phyloP scores from a whole-genome alignment of 139 green algal species.

The Haematococcus lacustris region DNA sequence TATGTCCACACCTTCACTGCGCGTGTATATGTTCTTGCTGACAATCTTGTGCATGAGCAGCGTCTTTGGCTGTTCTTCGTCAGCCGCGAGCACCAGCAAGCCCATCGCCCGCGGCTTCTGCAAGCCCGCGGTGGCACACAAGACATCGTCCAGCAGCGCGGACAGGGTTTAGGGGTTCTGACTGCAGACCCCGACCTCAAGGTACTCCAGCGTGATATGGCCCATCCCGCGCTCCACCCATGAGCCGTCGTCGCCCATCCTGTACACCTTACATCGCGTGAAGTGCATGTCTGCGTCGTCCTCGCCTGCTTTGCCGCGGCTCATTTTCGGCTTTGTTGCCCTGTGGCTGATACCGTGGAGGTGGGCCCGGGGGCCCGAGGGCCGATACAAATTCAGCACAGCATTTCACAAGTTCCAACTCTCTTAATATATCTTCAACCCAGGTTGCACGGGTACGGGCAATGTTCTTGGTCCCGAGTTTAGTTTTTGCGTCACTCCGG shows the following conservation, averaged over 20 bases:
- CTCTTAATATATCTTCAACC: too few relatives aligned
- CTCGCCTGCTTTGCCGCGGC: too few relatives aligned
- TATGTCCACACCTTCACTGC: slow-evolving; percentile 8
- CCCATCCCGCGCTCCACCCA: slow-evolving; percentile 97
- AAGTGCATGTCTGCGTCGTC: too few relatives aligned
- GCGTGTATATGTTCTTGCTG: slow-evolving; percentile 75
- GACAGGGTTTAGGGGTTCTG: neutral
- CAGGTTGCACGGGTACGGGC: too few relatives aligned
- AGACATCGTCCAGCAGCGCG: neutral
- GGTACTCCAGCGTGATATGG: slow-evolving; percentile 73
- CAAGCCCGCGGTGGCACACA: slow-evolving; percentile 2
- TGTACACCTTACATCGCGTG: slow-evolving; percentile 95
- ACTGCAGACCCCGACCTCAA: slow-evolving; percentile 58
- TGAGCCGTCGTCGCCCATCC: slow-evolving; percentile 70
- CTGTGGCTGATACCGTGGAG: too few relatives aligned
- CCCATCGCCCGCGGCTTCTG: slow-evolving; percentile 71
- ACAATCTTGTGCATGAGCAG: slow-evolving; percentile 87
- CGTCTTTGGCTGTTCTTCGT: slow-evolving; percentile 56
- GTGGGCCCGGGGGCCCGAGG: too few relatives aligned
- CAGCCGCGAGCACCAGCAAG: slow-evolving; percentile 83
- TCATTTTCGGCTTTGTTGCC: too few relatives aligned
- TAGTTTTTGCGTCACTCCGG: too few relatives aligned
- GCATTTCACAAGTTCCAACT: too few relatives aligned
- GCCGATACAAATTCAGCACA: too few relatives aligned
- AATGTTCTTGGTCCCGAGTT: too few relatives aligned